A percentile compares a stretch with the other conserved stretches of the same genome.
Evolutionary conservation across 441 rosid genomes (phyloP).

Genomic region (Gossypium gossypioides): DNA sequence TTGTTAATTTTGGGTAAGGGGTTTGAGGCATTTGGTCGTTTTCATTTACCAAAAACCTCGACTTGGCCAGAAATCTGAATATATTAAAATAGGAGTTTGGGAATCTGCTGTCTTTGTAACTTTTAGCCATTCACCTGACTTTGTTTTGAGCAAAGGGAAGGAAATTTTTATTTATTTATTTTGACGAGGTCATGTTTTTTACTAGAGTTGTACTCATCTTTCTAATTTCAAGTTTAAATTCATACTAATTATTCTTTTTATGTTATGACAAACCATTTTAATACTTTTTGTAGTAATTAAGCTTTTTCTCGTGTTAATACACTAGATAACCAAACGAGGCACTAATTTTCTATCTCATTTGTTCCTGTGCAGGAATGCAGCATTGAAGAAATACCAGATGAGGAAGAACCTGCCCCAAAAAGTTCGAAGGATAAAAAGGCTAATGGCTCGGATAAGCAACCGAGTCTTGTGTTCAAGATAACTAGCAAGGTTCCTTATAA

Average conservation of each 20-base stretch:
- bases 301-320: too few relatives aligned
- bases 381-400: slow-evolving; percentile 57
- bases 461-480: slow-evolving; percentile 46
- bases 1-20: not conserved
- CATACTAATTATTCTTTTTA: too few relatives aligned
- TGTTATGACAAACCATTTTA: too few relatives aligned
- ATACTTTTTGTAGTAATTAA: too few relatives aligned
- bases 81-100: not conserved
- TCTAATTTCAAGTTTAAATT: too few relatives aligned
- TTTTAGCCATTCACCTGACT: too few relatives aligned
- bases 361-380: slow-evolving; percentile 49
- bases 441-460: slow-evolving; percentile 57
- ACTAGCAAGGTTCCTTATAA: slow-evolving; percentile 57
- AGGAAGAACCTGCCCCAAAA: slow-evolving; percentile 50
- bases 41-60: not conserved
- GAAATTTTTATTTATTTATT: too few relatives aligned
- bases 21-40: not conserved
- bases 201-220: too few relatives aligned
- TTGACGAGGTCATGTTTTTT: too few relatives aligned
- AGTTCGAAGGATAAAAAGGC: slow-evolving; percentile 64
- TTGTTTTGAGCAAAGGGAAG: too few relatives aligned
- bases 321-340: too few relatives aligned
- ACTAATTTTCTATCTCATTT: not conserved
- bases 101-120: not conserved
- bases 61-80: not conserved